Base-by-base conservation (phyloP, 352 stramenopile species). In the Phytophthora vignae region DNA sequence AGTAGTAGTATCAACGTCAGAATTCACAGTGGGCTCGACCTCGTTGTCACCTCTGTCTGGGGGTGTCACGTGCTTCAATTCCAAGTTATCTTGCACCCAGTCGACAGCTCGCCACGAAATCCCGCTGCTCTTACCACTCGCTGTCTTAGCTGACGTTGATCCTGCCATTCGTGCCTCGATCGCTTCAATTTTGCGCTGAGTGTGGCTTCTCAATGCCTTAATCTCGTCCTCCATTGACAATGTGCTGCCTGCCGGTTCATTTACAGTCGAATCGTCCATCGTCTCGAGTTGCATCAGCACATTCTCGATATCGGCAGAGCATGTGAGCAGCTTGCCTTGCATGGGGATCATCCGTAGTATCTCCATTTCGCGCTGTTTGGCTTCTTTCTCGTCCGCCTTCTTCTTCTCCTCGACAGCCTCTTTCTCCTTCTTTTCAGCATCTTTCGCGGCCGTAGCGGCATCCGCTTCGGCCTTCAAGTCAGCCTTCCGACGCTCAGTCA, bases 311-410 rank as follows among this genome's bases (percentile, higher is more conserved):
- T 91, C 84, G 4, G 55, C 15, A 5, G 78, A 81, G 7, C 73
- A 76, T 15, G 73, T 77, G 9, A 90, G 58, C 8, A 91, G 63
- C 40, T 78, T 85, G 0, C 83, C 81, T 27, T 73, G 59, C 64
- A 90, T 58, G 3, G 83, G 83, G 0, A 91, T 64, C 15, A 88
- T 49, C 1, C 73, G 74, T 29, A 91, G 52, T 9, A 90, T 79
- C 60, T 88, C 73, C 58, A 69, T 76, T 8, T 89, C 74, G 8
- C 73, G 60, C 44, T 77, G 67, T 55, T 80, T 82, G 6, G 53
- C 46, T 2, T 70, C 66, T 10, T 69, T 66, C 9, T 87, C 78
- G 2, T 76, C 75, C 1, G 60, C 57, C 14, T 66, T 71, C 68
- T 83, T 86, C 49, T 79, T 78, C 4, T 78, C 71, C 0, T 83